Evolutionary conservation across 2,329 filamentous ascomycete species (phyloP).

Genomic region (Furcasterigmium sp.): DNA sequence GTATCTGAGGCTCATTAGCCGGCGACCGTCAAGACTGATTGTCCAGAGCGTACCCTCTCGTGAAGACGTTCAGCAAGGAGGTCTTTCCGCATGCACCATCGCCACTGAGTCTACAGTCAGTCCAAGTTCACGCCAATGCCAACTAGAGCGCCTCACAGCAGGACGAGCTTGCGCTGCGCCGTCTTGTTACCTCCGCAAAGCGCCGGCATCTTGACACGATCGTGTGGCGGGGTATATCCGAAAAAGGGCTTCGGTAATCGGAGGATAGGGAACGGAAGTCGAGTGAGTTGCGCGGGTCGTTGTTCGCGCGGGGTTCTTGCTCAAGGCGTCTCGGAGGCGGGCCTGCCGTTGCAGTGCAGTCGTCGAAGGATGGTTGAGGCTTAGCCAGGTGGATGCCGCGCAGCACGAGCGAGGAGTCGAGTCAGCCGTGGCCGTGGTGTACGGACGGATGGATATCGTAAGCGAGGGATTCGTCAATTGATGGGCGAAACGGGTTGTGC

Average conservation of each 20-base stretch:
- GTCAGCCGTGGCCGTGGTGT: too few species aligned
- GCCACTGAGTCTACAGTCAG: slow-evolving; percentile 50
- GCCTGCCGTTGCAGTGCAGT: too few species aligned
- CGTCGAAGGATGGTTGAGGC: neutral
- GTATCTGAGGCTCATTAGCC: slow-evolving; percentile 52
- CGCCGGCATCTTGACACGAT: slow-evolving; percentile 6
- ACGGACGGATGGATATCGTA: neutral
- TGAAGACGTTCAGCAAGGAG: slow-evolving; percentile 95
- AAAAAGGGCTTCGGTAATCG: neutral
- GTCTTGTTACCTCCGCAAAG: slow-evolving; percentile 72
- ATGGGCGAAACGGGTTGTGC: neutral
- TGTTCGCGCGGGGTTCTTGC: neutral
- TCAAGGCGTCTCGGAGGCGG: too few species aligned
- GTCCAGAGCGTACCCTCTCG: slow-evolving; percentile 69
- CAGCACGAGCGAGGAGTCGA: neutral
- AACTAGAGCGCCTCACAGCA: slow-evolving; percentile 59
- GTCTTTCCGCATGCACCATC: slow-evolving; percentile 98
- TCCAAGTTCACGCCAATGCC: neutral
- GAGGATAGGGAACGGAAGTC: neutral
- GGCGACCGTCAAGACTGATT: neutral
- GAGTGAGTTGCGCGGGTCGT: neutral
- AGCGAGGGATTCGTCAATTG: neutral
- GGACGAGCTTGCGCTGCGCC: slow-evolving; percentile 92
- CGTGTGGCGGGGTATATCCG: neutral
- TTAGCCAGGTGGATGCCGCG: too few species aligned